Percentiles rank a stretch among this genome's conserved stretches.
phyloP scores from a whole-genome alignment of 352 stramenopile genomes.

The Aphanomyces astaci region DNA sequence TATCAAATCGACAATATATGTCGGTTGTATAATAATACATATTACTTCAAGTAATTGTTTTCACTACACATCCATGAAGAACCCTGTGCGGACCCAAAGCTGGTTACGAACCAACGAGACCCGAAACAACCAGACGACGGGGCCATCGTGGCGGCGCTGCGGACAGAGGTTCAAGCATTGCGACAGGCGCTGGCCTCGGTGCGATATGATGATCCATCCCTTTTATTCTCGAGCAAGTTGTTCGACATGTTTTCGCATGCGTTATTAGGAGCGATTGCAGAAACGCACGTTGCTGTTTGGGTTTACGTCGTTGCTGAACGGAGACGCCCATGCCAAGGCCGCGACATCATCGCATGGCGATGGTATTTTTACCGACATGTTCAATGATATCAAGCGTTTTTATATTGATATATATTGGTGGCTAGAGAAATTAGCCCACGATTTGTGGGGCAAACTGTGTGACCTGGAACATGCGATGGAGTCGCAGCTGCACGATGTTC shows the following conservation, averaged over 20 bases:
- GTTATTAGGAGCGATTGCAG: slow-evolving; percentile 10
- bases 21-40: too few relatives aligned
- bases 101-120: background rate
- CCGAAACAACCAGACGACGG: background rate
- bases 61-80: background rate
- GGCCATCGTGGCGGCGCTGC: background rate
- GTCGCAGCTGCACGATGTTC: slow-evolving; percentile 11
- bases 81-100: background rate
- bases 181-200: background rate
- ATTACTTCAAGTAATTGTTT: too few relatives aligned
- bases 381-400: background rate
- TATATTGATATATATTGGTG: background rate
- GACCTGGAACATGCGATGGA: slow-evolving; percentile 5
- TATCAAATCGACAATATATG: too few relatives aligned
- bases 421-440: background rate
- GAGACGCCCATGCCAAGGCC: background rate
- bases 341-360: background rate
- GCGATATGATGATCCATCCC: background rate
- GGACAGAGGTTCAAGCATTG: background rate
- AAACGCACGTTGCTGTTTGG: slow-evolving; percentile 15
- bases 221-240: background rate
- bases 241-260: background rate
- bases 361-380: background rate
- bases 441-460: slow-evolving; percentile 8
- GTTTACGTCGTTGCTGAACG: slow-evolving; percentile 14